A percentile compares a stretch with the other conserved stretches of the same genome.
Conservation (phyloP, 441 rosid genomes). For the Populus hybrid region DNA sequence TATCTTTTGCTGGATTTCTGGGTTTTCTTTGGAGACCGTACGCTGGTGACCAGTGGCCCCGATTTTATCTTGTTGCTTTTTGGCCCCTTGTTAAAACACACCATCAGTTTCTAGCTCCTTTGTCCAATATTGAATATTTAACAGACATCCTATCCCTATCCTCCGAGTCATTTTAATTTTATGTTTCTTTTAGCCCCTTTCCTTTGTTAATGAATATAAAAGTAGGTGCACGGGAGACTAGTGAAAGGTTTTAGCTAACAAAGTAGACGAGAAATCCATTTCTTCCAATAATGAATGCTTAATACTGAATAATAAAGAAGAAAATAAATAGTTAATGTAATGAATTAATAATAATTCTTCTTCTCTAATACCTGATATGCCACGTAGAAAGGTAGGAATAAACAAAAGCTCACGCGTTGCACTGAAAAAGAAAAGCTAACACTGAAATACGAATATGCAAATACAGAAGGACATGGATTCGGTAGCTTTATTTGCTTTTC, state of each 20-base stretch:
- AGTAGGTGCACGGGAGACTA: slow-evolving; percentile 7
- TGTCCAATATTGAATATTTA: slow-evolving; percentile 2
- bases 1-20: slow-evolving; percentile 28
- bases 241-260: slow-evolving; percentile 1
- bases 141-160: slow-evolving; percentile 6
- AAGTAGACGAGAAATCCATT: slow-evolving; percentile 1
- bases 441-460: slow-evolving; percentile 18
- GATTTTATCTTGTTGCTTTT: slow-evolving; percentile 1
- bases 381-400: neutral
- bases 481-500: slow-evolving; percentile 18
- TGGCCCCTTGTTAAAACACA: neutral
- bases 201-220: slow-evolving; percentile 4
- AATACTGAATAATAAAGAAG: neutral
- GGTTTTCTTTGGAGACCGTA: slow-evolving; percentile 23
- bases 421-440: slow-evolving; percentile 9
- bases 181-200: slow-evolving; percentile 6
- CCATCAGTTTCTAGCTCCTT: neutral
- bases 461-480: slow-evolving; percentile 6
- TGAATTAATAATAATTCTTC: neutral
- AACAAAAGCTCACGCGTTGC: neutral
- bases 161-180: neutral
- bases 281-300: slow-evolving; percentile 1
- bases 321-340: neutral
- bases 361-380: neutral
- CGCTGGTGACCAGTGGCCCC: slow-evolving; percentile 11